These are phyloP conservation scores for Nadsonia starkeyi-henricii DNA, from an alignment of 1,139 yeast genomes.

Conservation along the genomic window DNA sequence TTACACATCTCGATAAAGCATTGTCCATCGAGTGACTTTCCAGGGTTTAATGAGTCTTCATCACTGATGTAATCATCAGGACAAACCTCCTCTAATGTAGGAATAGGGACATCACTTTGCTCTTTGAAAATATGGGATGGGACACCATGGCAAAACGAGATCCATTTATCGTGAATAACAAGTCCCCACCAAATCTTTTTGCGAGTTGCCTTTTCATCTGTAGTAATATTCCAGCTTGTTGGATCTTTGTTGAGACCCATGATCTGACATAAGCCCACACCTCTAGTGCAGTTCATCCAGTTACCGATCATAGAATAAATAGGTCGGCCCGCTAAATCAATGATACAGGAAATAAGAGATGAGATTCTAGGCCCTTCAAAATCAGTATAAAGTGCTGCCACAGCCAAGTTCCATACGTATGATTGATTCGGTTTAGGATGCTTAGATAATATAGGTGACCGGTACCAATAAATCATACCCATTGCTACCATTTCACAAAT, in stretches of 20 bases:
- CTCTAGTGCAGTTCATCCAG: not conserved
- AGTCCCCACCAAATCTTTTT: not conserved
- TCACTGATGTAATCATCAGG: not conserved
- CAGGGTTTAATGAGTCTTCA: not conserved
- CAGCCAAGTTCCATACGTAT: not conserved
- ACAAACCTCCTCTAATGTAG: not conserved
- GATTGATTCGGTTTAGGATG: not conserved
- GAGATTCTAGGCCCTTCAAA: not conserved
- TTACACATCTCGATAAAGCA: not conserved
- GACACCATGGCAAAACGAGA: not conserved
- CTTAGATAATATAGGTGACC: not conserved
- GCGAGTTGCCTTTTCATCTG: not conserved
- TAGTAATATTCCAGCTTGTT: not conserved
- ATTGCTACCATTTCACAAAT: not conserved
- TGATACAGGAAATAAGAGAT: not conserved
- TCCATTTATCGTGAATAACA: not conserved
- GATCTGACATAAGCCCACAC: not conserved
- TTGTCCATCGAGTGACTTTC: not conserved
- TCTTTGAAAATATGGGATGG: not conserved
- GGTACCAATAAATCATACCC: not conserved
- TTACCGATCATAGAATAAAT: not conserved
- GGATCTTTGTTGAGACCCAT: not conserved
- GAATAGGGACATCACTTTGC: not conserved
- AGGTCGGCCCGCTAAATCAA: not conserved
- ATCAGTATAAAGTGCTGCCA: not conserved